Base-by-base conservation (phyloP, 768 basidiomycete species). In the Pholiota conissans region DNA sequence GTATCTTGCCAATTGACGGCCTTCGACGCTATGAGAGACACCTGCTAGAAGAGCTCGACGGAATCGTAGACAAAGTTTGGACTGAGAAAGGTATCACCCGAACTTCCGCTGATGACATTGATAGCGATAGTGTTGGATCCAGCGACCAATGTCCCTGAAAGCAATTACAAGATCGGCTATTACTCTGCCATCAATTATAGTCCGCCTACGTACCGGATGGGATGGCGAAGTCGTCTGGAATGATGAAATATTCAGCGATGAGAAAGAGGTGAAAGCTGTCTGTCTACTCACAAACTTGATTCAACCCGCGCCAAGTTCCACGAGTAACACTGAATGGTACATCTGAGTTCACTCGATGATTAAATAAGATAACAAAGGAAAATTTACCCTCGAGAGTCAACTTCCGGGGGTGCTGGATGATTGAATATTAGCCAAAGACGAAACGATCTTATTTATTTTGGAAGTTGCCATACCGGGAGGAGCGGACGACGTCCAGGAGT, bases 261-360 rank as follows among this genome's bases (percentile, higher is more conserved):
- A 13, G 39, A 35, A 30, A 16, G 20, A 29, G 3, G 22, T 24
- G 28, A 22, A 14, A 42, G 39, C 20, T 20, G 46, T n/a, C 11
- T 9, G 0, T 22, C 0, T 61, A 68, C 73, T 68, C 56, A 76
- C 76, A 79, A 49, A 76, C 68, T 72, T 76, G 71, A 52, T 79
- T 79, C 27, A 76, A 40, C 13, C 79, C 79, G 32, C 79, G 74
- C 78, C 78, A 82, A 26, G 79, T 81, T n/a, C 79, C 79, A 53
- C 79, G 76, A 49, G 79, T 80, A 34, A 82, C 75, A 49, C 78
- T 76, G 46, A 32, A 39, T n/a, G n/a, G n/a, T n/a, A n/a, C n/a
- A n/a, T n/a, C n/a, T n/a, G n/a, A n/a, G n/a, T n/a, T n/a, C n/a
- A n/a, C n/a, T n/a, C n/a, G n/a, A n/a, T n/a, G n/a, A n/a, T n/a